A percentile compares a stretch with the other conserved stretches of the same genome.
phyloP scores from a whole-genome alignment of 768 basidiomycete genomes.

The Zangia roseola region DNA sequence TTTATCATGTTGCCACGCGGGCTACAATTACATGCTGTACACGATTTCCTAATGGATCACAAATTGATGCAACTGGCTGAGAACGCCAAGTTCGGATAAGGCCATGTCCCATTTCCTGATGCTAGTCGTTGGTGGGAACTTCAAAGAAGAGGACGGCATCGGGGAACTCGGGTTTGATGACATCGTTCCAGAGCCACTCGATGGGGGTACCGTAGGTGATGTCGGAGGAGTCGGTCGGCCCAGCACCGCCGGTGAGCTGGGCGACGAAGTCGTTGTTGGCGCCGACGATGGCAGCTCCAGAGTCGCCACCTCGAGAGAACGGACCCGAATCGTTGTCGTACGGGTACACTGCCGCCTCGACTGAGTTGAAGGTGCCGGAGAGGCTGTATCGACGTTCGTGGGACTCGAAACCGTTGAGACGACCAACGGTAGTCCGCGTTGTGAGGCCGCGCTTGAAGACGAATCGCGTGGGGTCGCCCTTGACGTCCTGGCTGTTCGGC shows the following conservation, averaged over 20 bases:
- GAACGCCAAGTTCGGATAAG: no score
- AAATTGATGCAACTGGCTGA: no score
- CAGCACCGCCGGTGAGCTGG: conserved; percentile 31
- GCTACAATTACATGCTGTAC: no score
- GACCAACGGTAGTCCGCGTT: conserved; percentile 9
- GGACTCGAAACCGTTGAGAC: conserved; percentile 10
- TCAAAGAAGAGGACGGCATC: neutral
- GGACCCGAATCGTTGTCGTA: conserved; percentile 15
- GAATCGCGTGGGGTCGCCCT: conserved; percentile 17
- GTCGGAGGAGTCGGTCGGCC: conserved; percentile 25
- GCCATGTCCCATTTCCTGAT: no score
- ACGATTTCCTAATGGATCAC: no score
- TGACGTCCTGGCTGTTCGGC: conserved; percentile 22
- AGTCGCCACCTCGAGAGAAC: conserved; percentile 23
- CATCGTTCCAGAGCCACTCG: conserved; percentile 26
- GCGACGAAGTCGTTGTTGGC: conserved; percentile 24
- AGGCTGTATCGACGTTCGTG: conserved; percentile 6
- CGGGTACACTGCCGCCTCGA: conserved; percentile 2
- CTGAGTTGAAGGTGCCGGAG: neutral
- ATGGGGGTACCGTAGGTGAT: conserved; percentile 34
- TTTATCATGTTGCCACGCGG: no score
- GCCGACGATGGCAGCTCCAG: conserved; percentile 21
- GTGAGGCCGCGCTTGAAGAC: conserved; percentile 15
- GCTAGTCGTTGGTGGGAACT: no score
- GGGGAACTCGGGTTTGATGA: conserved; percentile 25